Conservation (phyloP, 805 yeast species). For the Sugiyamaella mastotermitis region DNA sequence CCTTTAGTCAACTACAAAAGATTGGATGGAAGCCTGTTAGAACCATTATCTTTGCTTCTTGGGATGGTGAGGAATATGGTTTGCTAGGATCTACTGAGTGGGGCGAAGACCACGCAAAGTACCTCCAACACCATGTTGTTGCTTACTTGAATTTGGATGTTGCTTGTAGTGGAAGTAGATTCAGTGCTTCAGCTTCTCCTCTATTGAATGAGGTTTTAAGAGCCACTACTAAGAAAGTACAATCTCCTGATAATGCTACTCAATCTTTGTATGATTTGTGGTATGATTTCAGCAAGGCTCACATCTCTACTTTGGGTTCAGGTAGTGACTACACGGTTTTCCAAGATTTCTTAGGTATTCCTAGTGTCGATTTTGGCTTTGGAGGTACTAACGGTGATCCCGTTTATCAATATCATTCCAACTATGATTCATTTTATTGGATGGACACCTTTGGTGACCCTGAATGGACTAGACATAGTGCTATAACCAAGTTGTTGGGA, state of each 20-base stretch:
- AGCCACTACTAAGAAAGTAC: slow-evolving; percentile 39
- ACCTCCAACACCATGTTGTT: slow-evolving; percentile 44
- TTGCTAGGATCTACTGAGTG: slow-evolving; percentile 72
- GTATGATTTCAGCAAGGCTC: slow-evolving; percentile 24
- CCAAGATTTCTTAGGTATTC: slow-evolving; percentile 37
- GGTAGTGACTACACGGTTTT: slow-evolving; percentile 59
- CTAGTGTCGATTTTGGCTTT: slow-evolving; percentile 54
- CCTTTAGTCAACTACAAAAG: slow-evolving; percentile 44
- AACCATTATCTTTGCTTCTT: slow-evolving; percentile 63
- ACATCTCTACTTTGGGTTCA: slow-evolving; percentile 51
- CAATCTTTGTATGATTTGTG: slow-evolving; percentile 30
- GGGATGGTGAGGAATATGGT: slow-evolving; percentile 80
- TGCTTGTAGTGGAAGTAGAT: slow-evolving; percentile 49
- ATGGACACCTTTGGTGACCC: slow-evolving; percentile 60
- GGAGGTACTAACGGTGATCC: slow-evolving; percentile 41
- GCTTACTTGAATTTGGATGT: slow-evolving; percentile 70
- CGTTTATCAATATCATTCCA: slow-evolving; percentile 70
- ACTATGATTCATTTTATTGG: slow-evolving; percentile 70
- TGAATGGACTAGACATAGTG: slow-evolving; percentile 51
- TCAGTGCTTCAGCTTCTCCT: slow-evolving; percentile 55
- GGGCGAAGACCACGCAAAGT: slow-evolving; percentile 53
- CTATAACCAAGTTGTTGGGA: slow-evolving; percentile 50
- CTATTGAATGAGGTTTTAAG: slow-evolving; percentile 43
- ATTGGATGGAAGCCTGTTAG: slow-evolving; percentile 69
- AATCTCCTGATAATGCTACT: slow-evolving; percentile 38